These are phyloP conservation scores for Colletotrichum abscissum DNA, from an alignment of 2,329 filamentous ascomycete genomes.

Conservation along the genomic window DNA sequence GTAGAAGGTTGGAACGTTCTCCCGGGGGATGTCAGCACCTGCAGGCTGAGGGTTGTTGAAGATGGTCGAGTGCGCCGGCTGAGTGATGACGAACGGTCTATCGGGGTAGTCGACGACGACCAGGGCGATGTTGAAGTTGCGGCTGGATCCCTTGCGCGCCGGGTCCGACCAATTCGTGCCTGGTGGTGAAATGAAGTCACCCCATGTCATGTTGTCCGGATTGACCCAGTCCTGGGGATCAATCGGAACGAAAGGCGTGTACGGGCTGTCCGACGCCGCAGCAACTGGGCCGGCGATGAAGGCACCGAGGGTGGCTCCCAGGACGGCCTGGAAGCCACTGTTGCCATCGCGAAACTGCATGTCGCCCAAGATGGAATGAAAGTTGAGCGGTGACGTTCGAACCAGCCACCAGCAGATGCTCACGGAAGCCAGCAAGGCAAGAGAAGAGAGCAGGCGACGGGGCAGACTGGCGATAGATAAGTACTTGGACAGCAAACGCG, in stretches of 20 bases:
- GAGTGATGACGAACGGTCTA: constrained; percentile 59
- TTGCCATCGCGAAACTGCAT: constrained; percentile 17
- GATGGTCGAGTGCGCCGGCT: constrained; percentile 56
- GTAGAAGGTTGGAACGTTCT: constrained; percentile 62
- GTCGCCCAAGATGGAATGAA: not conserved
- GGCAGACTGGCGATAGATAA: constrained; percentile 6
- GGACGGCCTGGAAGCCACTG: constrained; percentile 16
- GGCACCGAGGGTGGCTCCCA: constrained; percentile 23
- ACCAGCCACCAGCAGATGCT: constrained; percentile 5
- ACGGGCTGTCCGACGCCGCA: constrained; percentile 18
- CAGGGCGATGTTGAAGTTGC: constrained; percentile 68
- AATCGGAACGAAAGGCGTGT: constrained; percentile 59
- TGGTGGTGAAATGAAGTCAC: constrained; percentile 58
- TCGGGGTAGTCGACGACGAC: constrained; percentile 64
- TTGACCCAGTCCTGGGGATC: constrained; percentile 65
- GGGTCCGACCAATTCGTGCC: constrained; percentile 61
- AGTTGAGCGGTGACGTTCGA: not conserved
- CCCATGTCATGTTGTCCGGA: constrained; percentile 65
- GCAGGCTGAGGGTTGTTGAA: constrained; percentile 61
- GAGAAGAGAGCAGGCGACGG: not conserved
- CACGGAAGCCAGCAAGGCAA: not conserved
- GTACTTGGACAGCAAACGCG: not conserved
- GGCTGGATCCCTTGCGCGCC: constrained; percentile 52
- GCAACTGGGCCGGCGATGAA: constrained; percentile 2
- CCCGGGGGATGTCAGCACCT: constrained; percentile 48